Conservation (phyloP, 225 moss, liverwort and hornwort species). For the Thuidium tamariscinum region DNA sequence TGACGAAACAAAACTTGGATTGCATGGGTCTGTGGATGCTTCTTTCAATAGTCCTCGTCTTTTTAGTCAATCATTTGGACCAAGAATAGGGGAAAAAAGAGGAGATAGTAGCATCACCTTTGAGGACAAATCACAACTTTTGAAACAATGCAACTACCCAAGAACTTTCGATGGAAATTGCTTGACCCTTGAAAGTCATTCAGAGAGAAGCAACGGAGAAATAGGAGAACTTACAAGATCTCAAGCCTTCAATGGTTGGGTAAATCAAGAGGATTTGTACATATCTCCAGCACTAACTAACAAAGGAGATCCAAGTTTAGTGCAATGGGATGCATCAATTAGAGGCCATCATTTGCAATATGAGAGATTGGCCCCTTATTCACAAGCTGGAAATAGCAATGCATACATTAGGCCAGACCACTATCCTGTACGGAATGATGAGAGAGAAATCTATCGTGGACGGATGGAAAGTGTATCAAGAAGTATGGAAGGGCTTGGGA, state of each 20-base stretch:
- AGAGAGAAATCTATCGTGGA: slow-evolving; percentile 36
- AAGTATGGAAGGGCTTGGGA: slow-evolving; percentile 36
- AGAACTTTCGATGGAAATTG: neutral
- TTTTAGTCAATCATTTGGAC: neutral
- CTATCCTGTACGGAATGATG: slow-evolving; percentile 17
- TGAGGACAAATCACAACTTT: neutral
- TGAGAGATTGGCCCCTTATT: slow-evolving; percentile 4
- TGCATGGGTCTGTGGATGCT: slow-evolving; percentile 5
- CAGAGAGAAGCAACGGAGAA: neutral
- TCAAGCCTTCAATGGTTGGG: neutral
- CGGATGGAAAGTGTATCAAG: slow-evolving; percentile 38
- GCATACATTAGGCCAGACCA: slow-evolving; percentile 12
- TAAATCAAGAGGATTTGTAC: neutral
- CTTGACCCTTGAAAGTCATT: neutral
- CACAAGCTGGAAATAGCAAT: slow-evolving; percentile 33
- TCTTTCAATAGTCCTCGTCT: neutral
- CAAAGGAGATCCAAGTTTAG: neutral
- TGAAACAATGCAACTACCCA: neutral
- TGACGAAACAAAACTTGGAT: neutral
- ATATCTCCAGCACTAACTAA: neutral
- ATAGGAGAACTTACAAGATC: neutral
- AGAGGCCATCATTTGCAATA: neutral
- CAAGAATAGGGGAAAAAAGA: neutral
- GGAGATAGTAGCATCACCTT: neutral
- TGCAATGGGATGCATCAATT: slow-evolving; percentile 2